These are phyloP conservation scores for Pontederia paniculata DNA, from an alignment of 176 grass and related monocot genomes.

Conservation along the genomic window DNA sequence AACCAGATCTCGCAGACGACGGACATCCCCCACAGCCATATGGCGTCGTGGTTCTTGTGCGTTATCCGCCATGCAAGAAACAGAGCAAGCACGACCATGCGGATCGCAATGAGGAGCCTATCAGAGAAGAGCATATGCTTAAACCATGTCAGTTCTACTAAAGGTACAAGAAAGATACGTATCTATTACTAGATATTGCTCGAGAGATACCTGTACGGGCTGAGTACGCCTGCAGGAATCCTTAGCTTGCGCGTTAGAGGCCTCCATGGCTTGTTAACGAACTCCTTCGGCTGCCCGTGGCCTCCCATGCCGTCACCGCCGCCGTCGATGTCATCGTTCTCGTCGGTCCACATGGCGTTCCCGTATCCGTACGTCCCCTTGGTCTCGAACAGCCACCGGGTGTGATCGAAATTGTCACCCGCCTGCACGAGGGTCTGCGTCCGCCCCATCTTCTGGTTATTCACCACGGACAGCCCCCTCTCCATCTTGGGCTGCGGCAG, in stretches of 20 bases:
- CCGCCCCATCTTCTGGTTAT: constrained; percentile 22
- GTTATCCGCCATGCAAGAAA: constrained; percentile 87
- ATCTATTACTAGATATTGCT: neutral
- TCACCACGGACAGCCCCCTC: constrained; percentile 45
- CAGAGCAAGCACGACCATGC: constrained; percentile 61
- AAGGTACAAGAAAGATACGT: no score
- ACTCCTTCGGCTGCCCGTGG: constrained; percentile 61
- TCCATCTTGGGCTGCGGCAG: constrained; percentile 48
- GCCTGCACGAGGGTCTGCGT: constrained; percentile 17
- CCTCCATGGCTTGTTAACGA: constrained; percentile 78
- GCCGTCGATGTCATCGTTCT: constrained; percentile 36
- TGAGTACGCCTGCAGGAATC: constrained; percentile 76
- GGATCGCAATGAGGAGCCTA: constrained; percentile 69
- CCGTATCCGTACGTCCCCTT: constrained; percentile 96
- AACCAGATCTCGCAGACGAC: constrained; percentile 94
- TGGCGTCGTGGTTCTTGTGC: constrained; percentile 64
- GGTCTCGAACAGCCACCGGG: constrained; percentile 96
- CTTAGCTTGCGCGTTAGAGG: constrained; percentile 87
- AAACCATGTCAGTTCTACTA: neutral
- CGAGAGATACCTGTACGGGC: constrained; percentile 58
- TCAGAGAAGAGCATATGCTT: neutral
- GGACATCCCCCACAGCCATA: constrained; percentile 95
- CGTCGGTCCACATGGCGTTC: constrained; percentile 86
- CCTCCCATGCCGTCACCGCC: constrained; percentile 18
- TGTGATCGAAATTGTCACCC: constrained; percentile 72